Evolutionary conservation across 2,329 filamentous ascomycete species (phyloP), one percentile per base, ranked within the genome.

Genomic region (Scedosporium minutisporum): DNA sequence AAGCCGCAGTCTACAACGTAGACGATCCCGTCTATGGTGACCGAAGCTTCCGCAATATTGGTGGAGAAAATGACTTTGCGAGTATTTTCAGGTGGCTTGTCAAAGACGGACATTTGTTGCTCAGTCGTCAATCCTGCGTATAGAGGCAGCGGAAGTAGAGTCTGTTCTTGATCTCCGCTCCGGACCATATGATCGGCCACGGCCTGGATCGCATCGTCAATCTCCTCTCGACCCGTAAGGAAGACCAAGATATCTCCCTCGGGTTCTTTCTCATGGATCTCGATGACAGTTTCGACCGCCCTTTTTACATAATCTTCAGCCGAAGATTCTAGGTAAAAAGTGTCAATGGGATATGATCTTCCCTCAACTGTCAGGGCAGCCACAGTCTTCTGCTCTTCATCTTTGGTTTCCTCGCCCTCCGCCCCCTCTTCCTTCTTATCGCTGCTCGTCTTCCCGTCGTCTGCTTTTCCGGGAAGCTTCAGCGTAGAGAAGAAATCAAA

Each of bases 11-110:
- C 95, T 59, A 97, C 78, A 5, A 99, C 93, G 70, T 91, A 96
- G 62, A 92, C 87, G 64, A 97, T 93, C 2, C 91, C 92, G 61
- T 95, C 88, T 63, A 97, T 96, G 16, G 95, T 97, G 53, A 99
- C 89, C 1, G 91, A 96, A 4, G 95, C 93, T 77, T 99, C 95
- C 12, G 95, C 92, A 66, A 97, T 97, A 71, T 97, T 97, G 64
- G 95, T 97, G 3, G 91, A 89, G 67, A 97, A 87, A 42, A 99
- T 90, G 46, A 97, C 89, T 71, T 97, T 97, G 51, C 95, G 84
- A 1, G 87, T 93, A 64, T 93, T 88, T 65, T 90, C 87, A 0
- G 90, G 86, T 1, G 92, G 79, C 62, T 89, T 86, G 68, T 96
- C 91, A 71, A 97, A 97, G 48, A 97, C 89, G 67, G 93, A 93